phyloP scores from a whole-genome alignment of 2,329 filamentous ascomycete genomes.

The Cyphellophora europaea region DNA sequence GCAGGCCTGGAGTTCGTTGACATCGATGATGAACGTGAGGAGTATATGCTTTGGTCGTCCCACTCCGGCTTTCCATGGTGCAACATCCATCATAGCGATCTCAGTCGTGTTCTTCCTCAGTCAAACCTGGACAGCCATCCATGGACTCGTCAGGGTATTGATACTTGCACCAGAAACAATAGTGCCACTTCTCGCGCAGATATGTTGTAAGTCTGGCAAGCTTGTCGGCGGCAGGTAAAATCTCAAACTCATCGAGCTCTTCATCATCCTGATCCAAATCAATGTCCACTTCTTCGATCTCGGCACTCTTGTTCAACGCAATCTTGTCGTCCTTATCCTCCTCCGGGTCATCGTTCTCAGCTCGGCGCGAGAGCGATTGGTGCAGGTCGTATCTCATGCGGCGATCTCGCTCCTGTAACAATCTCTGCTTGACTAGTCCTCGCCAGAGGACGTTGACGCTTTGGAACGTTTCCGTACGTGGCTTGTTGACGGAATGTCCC shows the following conservation, averaged over 20 bases:
- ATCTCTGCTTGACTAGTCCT: conserved; percentile 59
- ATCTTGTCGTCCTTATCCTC: conserved; percentile 64
- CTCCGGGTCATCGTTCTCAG: conserved; percentile 58
- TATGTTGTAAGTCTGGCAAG: conserved; percentile 58
- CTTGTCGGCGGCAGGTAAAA: conserved; percentile 55
- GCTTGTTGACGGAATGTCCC: conserved; percentile 5
- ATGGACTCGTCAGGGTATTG: conserved; percentile 61
- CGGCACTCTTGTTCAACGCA: conserved; percentile 44
- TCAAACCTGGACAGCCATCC: conserved; percentile 81
- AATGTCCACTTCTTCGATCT: conserved; percentile 42
- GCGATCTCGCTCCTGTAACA: conserved; percentile 60
- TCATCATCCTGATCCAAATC: conserved; percentile 70
- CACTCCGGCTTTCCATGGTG: too few relatives aligned
- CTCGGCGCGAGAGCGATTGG: conserved; percentile 52
- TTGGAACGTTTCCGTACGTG: conserved; percentile 45
- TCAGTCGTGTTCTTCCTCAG: conserved; percentile 73
- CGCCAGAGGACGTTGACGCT: conserved; percentile 73
- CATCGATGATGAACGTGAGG: too few relatives aligned
- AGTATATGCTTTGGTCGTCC: too few relatives aligned
- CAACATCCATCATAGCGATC: too few relatives aligned
- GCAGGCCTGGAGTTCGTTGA: too few relatives aligned
- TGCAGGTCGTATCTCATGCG: conserved; percentile 58
- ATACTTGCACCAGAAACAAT: conserved; percentile 97
- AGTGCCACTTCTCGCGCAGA: conserved; percentile 61
- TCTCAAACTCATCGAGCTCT: conserved; percentile 73